Base-by-base conservation (phyloP, 2,329 filamentous ascomycete genomes). In the Trichoderma sp. region DNA sequence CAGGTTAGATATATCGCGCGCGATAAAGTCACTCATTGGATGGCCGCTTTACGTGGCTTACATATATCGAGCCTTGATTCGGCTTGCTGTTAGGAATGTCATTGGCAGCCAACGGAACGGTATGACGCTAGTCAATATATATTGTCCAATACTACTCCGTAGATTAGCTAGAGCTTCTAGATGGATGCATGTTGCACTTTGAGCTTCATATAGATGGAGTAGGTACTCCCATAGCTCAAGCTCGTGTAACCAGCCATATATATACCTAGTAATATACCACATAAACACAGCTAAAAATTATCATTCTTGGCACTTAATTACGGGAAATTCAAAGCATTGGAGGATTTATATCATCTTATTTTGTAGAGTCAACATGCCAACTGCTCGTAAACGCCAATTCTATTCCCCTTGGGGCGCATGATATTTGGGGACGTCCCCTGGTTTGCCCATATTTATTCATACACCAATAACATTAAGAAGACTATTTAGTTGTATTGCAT, bases 401-500 rank as follows among this genome's bases (percentile, higher is more conserved):
- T 72, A 74, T 74, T 55, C 63, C 28, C 15, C 67, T 50, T 23
- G 34, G 64, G 64, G 28, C 68, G 71, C 58, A 73, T 73, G 72
- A 71, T 20, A 0, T 20, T 53, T 12, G 47, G 47, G 47, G 47
- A 53, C 11, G 20, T 34, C 66, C 55, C 43, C 73, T 73, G 71
- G 58, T 68, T 71, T 74, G 72, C 62, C 69, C 67, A 20, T n/a
- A 39, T 8, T 73, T 81, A 80, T 34, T 81, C 75, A 74, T 81
- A 81, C 80, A 81, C 75, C 76, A 43, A 43, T 58, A 30, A 73
- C 73, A 76, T 76, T 76, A 76, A 76, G 77, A 75, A 75, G 78
- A 72, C 76, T 69, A 74, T 61, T 36, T 97, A 98, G 84, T 99
- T 99, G 88, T 99, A 99, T 85, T 98, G 96, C 89, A 96, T 96